These are phyloP conservation scores for Cucumis hystrix DNA, from an alignment of 306 rosid genomes.

Conservation along the genomic window DNA sequence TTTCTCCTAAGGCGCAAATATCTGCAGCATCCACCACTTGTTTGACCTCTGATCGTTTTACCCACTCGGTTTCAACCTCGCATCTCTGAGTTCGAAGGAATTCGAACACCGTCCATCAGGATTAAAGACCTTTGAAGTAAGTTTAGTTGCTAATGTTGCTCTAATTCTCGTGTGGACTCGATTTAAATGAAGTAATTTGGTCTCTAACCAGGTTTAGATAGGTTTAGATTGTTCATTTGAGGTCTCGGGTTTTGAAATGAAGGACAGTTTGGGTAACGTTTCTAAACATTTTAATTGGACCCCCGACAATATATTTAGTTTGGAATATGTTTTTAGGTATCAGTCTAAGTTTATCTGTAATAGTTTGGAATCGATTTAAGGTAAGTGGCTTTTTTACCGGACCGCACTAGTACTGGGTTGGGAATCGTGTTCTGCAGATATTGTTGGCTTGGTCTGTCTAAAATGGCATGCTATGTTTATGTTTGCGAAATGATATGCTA, in stretches of 20 bases:
- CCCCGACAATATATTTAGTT: background rate
- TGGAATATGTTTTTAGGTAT: background rate
- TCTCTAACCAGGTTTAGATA: background rate
- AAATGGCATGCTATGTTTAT: too few species aligned
- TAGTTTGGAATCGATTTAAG: background rate
- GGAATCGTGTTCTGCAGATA: background rate
- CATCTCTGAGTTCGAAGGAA: background rate
- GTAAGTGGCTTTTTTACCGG: background rate
- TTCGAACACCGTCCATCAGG: background rate
- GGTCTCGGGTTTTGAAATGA: background rate
- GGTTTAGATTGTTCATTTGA: background rate
- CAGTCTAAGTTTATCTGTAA: background rate
- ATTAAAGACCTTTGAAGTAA: background rate
- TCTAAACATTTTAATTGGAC: background rate
- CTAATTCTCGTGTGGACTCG: background rate
- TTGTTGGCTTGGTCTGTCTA: background rate
- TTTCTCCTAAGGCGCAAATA: too few species aligned
- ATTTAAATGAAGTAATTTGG: background rate
- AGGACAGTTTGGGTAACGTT: background rate
- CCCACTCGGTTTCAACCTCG: background rate
- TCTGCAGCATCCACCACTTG: background rate
- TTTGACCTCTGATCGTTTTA: background rate
- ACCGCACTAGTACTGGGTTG: background rate
- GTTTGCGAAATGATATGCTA: too few species aligned
- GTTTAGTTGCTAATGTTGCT: background rate